These are phyloP conservation scores for Aschersonia sp. DNA, from an alignment of 2,329 filamentous ascomycete species.

Conservation along the genomic window DNA sequence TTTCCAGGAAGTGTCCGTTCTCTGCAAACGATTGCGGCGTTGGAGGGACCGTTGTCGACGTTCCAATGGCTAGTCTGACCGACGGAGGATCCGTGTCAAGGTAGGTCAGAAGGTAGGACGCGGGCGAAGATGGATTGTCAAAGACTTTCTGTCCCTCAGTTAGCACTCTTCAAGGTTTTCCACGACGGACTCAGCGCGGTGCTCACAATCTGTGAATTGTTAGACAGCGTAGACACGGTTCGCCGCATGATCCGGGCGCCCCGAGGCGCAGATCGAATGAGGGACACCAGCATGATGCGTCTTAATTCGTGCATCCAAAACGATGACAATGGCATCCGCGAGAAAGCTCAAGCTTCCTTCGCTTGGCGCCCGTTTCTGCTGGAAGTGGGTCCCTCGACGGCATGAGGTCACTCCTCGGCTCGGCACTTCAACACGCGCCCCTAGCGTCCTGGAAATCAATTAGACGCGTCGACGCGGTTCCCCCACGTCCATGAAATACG, in stretches of 20 bases:
- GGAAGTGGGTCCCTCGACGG: too few species aligned
- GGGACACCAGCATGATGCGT: slow-evolving; percentile 11
- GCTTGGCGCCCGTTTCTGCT: background rate
- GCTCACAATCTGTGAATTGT: slow-evolving; percentile 40
- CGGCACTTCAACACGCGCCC: background rate
- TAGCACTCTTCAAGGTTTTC: background rate
- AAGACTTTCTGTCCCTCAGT: slow-evolving; percentile 38
- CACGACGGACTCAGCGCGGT: too few species aligned
- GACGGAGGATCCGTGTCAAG: slow-evolving; percentile 43
- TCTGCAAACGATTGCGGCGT: slow-evolving; percentile 44
- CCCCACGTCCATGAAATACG: background rate
- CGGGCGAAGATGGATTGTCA: slow-evolving; percentile 27
- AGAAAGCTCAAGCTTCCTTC: too few species aligned
- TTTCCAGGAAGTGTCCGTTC: slow-evolving; percentile 43
- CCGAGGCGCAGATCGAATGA: slow-evolving; percentile 11
- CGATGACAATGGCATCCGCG: too few species aligned
- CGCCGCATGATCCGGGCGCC: slow-evolving; percentile 12
- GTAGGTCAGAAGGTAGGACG: slow-evolving; percentile 41
- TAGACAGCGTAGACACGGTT: slow-evolving; percentile 29
- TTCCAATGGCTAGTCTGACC: slow-evolving; percentile 40
- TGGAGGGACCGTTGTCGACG: slow-evolving; percentile 41
- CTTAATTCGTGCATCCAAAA: too few species aligned
- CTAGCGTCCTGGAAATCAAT: slow-evolving; percentile 15
- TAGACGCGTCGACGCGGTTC: slow-evolving; percentile 24
- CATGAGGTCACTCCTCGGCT: slow-evolving; percentile 16